These are phyloP conservation scores for Ganoderma lingzhi DNA, from an alignment of 1,284 basidiomycete species.

Conservation along the genomic window DNA sequence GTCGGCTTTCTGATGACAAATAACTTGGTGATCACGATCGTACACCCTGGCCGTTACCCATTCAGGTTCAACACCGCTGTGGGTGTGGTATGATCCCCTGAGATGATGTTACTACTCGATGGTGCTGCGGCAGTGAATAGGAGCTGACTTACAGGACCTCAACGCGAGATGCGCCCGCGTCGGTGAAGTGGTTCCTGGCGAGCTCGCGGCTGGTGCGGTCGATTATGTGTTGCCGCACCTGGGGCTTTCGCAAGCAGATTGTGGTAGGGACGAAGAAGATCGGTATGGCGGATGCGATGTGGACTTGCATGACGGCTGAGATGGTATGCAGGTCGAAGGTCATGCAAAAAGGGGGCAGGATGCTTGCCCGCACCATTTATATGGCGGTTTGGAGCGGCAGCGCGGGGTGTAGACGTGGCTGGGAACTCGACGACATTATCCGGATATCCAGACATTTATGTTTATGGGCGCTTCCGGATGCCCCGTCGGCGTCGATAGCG, in stretches of 20 bases:
- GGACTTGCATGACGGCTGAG: background rate
- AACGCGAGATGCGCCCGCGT: slow-evolving; percentile 3
- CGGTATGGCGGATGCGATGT: background rate
- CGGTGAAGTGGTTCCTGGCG: background rate
- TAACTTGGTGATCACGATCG: slow-evolving; percentile 1
- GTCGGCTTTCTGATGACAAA: slow-evolving; percentile 8
- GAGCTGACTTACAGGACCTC: slow-evolving; percentile 10
- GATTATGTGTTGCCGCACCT: background rate
- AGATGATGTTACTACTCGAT: background rate
- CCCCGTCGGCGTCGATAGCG: background rate
- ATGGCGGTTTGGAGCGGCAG: background rate
- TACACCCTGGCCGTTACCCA: slow-evolving; percentile 15
- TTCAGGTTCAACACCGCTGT: background rate
- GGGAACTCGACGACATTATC: background rate
- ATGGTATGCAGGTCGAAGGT: background rate
- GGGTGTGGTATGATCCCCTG: slow-evolving; percentile 15
- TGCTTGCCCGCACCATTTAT: background rate
- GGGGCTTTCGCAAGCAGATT: slow-evolving; percentile 5
- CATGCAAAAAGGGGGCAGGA: background rate
- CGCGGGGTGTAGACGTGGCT: background rate
- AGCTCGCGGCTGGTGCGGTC: slow-evolving; percentile 9
- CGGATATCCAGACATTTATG: background rate
- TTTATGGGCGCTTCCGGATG: background rate
- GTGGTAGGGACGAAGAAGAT: slow-evolving; percentile 9
- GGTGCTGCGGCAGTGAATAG: background rate